Conservation (phyloP, 75 land plant species). For the Pseudotsuga menziesii region DNA sequence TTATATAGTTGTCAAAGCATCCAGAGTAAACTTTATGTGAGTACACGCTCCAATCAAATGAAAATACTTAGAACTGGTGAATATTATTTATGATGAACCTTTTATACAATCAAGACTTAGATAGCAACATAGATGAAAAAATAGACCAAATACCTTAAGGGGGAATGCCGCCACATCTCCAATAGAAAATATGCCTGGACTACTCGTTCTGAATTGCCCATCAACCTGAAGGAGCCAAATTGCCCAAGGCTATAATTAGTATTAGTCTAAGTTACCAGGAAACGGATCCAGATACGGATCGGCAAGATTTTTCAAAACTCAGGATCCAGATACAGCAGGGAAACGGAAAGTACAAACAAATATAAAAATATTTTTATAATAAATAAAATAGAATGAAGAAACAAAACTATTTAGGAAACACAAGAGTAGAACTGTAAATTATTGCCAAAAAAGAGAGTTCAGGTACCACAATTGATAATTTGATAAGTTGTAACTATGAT, state of each 20-base stretch:
- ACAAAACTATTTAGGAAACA: too few relatives aligned
- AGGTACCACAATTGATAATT: too few relatives aligned
- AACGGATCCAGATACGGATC: too few relatives aligned
- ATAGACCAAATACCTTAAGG: slow-evolving; percentile 42
- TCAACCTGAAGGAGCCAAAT: slow-evolving; percentile 51
- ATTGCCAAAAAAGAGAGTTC: too few relatives aligned
- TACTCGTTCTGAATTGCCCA: slow-evolving; percentile 62
- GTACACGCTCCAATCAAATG: background rate
- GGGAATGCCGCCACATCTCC: slow-evolving; percentile 98
- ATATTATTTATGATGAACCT: background rate
- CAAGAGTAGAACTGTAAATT: too few relatives aligned
- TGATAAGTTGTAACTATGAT: too few relatives aligned
- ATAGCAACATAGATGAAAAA: background rate
- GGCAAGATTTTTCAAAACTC: too few relatives aligned
- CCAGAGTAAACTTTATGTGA: background rate
- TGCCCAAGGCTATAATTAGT: background rate
- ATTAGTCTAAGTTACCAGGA: too few relatives aligned
- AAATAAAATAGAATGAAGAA: too few relatives aligned
- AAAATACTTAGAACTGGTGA: background rate
- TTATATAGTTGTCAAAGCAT: background rate
- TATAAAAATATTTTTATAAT: too few relatives aligned
- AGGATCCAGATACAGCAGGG: too few relatives aligned
- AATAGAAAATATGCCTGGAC: slow-evolving; percentile 75
- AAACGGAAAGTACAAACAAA: too few relatives aligned
- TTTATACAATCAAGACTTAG: background rate